Evolutionary conservation across 805 yeast genomes (phyloP), one percentile per base, ranked within the genome.

Genomic region (Candida suzukii): DNA sequence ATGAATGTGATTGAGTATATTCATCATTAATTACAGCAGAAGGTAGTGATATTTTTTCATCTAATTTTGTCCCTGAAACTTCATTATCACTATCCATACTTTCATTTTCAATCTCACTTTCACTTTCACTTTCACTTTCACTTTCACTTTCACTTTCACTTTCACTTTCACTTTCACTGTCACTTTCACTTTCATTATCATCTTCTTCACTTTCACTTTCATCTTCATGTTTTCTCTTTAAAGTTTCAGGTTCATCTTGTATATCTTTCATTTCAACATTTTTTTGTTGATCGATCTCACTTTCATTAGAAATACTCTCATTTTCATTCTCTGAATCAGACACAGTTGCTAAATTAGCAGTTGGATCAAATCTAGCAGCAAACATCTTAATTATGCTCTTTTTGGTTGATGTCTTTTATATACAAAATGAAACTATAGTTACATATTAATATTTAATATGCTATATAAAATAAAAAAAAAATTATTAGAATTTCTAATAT

Each of bases 291-390:
- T 38, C 37, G 25, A 45, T 50, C 12, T 37, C 31, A 27, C 14
- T 16, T n/a, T 37, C 30, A 32, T 31, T 42, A 36, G 37, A 50
- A 39, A 38, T 33, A 41, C 42, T 38, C 41, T 43, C 34, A 37
- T 40, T 51, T 38, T 45, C 58, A 46, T 44, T 57, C 11, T 46
- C 48, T 66, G 67, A 42, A 59, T 61, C 18, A 58, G 66, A 13
- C 9, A 18, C 32, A 14, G 7, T 4, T 32, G 7, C 30, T 13
- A 27, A 3, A 7, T n/a, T 38, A 9, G 32, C 56, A 55, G 17
- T 18, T 10, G 86, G 86, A 48, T 77, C 84, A 51, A 74, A 80
- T 56, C 87, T 66, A 14, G 74, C 71, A 9, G 83, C 84, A 64
- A 80, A 80, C 88, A 80, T 78, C n/a, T 26, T n/a, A n/a, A n/a